Percentiles rank a stretch among this genome's conserved stretches.
Evolutionary conservation across 1,139 yeast species (phyloP).

Genomic region (Geotrichum australiense): DNA sequence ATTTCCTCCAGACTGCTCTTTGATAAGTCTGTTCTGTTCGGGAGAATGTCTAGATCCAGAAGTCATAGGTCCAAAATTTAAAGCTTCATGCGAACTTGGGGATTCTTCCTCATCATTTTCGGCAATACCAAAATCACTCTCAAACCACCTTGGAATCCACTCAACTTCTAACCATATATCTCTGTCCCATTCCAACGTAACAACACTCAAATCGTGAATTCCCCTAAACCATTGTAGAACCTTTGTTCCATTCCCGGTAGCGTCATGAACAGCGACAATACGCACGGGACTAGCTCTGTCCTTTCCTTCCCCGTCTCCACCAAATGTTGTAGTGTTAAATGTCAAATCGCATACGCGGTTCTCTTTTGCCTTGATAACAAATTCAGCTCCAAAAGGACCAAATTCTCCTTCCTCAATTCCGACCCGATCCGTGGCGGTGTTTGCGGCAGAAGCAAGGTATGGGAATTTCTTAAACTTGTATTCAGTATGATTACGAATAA

Average conservation of each 20-base stretch:
- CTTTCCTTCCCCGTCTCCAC: constrained; percentile 28
- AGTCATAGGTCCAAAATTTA: too few species aligned
- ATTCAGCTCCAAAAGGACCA: constrained; percentile 60
- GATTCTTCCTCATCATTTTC: background rate
- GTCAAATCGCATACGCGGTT: constrained; percentile 57
- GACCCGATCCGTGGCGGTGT: constrained; percentile 23
- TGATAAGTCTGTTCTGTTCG: constrained; percentile 22
- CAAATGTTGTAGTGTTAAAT: constrained; percentile 46
- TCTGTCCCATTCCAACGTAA: constrained; percentile 56
- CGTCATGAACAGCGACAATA: constrained; percentile 45
- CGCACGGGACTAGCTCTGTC: constrained; percentile 51
- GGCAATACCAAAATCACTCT: constrained; percentile 29
- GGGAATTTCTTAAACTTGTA: constrained; percentile 3
- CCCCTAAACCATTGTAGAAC: constrained; percentile 38
- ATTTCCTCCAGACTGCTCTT: constrained; percentile 11
- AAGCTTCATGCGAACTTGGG: too few species aligned
- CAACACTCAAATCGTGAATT: constrained; percentile 53
- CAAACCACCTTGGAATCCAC: constrained; percentile 68
- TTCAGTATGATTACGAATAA: constrained; percentile 29
- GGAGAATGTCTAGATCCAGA: too few species aligned
- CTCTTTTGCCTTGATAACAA: constrained; percentile 51
- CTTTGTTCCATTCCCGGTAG: background rate
- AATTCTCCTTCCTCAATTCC: constrained; percentile 30
- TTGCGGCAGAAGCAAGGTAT: constrained; percentile 19
- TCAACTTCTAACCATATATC: constrained; percentile 59